phyloP scores from a whole-genome alignment of 176 grass and related monocot genomes.

The Stipa capillata region DNA sequence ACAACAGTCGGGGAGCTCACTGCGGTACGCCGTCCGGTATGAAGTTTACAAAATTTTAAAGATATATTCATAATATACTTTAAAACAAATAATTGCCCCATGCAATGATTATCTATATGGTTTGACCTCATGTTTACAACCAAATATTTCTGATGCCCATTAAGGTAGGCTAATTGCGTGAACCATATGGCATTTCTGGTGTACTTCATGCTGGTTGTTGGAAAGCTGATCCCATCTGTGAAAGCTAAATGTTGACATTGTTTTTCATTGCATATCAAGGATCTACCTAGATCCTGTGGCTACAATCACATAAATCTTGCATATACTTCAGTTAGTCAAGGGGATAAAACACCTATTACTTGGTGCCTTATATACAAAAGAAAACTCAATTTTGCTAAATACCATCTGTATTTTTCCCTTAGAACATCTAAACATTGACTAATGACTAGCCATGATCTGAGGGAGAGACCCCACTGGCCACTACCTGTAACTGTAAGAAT shows the following conservation, averaged over 20 bases:
- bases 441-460: background rate
- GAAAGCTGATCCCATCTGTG: no score
- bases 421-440: background rate
- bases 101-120: background rate
- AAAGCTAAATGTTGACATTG: no score
- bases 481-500: background rate
- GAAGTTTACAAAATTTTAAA: background rate
- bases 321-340: background rate
- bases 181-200: no score
- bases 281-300: no score
- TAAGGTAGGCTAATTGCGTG: background rate
- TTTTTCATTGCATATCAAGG: no score
- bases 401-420: background rate
- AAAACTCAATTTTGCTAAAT: background rate
- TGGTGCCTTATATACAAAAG: background rate
- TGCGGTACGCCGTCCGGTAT: no score
- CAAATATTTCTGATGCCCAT: no score
- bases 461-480: background rate
- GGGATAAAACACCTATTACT: background rate
- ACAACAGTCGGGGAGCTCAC: no score
- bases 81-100: background rate
- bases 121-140: no score
- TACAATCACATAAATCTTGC: no score
- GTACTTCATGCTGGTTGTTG: no score
- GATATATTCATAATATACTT: background rate